Evolutionary conservation across 306 rosid species (phyloP), one percentile per base, ranked within the genome.

Genomic region (Glycine soja): DNA sequence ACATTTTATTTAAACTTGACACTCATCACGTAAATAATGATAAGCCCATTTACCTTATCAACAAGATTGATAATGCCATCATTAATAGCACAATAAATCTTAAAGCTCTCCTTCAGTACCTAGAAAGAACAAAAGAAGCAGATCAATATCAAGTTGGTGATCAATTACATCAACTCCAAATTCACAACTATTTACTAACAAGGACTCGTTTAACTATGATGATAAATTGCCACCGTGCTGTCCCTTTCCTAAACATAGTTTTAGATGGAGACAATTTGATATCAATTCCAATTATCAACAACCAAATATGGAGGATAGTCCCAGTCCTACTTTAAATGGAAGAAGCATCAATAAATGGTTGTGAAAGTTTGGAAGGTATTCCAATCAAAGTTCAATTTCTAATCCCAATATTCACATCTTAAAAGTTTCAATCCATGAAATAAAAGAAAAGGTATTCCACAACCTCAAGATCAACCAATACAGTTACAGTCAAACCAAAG

Each of bases 31-130:
- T 19, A 80, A 70, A 77, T 24, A 40, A 78, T 5, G 9, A 78
- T 24, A 78, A 52, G 61, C 8, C 65, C 53, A 59, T 66, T 87
- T 86, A 96, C 98, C 99, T 96, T 96, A 83, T 96, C 99, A 78
- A 96, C 92, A 81, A 96, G 98, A 86, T 96, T 96, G 83, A 96
- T 96, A 75, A 96, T 96, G 87, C 99, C 99, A 85, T 96, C 99
- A 86, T 96, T 96, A 76, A 96, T 84, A 67, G 98, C 89, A 51
- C 90, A 87, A 74, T 87, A 87, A 78, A 87, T 81, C 86, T 96
- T 96, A 89, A 96, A 93, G 93, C 99, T 96, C 92, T 93, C 99
- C 84, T 96, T 96, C 85, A 93, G 89, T 59, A 96, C 99, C 99
- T 96, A 88, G 79, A 88, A 90, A 77, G 67, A 50, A 53, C 88